phyloP scores from a whole-genome alignment of 2,329 filamentous ascomycete genomes.

The Arthrobotrys iridis region DNA sequence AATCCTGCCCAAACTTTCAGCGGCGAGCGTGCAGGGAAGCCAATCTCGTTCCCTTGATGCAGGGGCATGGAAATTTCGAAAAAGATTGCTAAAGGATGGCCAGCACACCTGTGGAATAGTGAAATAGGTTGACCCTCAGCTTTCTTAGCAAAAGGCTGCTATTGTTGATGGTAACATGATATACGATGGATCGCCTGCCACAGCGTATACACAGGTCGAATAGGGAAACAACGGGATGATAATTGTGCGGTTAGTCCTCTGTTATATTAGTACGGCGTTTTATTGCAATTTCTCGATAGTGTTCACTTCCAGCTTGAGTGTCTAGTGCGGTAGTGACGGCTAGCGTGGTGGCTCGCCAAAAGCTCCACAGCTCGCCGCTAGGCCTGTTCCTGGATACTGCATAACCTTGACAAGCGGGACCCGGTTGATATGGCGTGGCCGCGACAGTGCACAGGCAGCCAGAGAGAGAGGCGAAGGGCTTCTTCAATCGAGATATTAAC shows the following conservation, averaged over 20 bases:
- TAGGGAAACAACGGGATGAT: conserved; percentile 30
- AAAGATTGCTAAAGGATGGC: conserved; percentile 19
- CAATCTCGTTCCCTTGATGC: conserved; percentile 33
- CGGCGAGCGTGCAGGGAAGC: conserved; percentile 2
- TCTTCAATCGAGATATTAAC: conserved; percentile 46
- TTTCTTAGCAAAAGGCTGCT: neutral
- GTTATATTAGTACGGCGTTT: conserved; percentile 32
- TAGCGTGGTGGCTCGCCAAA: conserved; percentile 25
- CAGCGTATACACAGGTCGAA: conserved; percentile 17
- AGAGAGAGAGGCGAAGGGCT: conserved; percentile 5
- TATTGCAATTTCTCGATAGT: conserved; percentile 50
- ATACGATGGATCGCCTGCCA: neutral
- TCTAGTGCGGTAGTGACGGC: conserved; percentile 5
- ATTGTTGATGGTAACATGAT: neutral
- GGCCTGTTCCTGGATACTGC: conserved; percentile 24
- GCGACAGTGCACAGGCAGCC: conserved; percentile 13
- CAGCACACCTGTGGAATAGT: conserved; percentile 1
- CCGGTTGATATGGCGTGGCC: conserved; percentile 44
- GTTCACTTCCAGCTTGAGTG: neutral
- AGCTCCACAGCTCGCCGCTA: conserved; percentile 17
- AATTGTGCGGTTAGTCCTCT: conserved; percentile 14
- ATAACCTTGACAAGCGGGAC: conserved; percentile 40
- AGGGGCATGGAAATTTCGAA: conserved; percentile 30
- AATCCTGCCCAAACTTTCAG: conserved; percentile 14
- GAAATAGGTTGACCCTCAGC: neutral